Conservation (phyloP, 176 grass and related monocot species). For the Chrysopogon serrulatus region DNA sequence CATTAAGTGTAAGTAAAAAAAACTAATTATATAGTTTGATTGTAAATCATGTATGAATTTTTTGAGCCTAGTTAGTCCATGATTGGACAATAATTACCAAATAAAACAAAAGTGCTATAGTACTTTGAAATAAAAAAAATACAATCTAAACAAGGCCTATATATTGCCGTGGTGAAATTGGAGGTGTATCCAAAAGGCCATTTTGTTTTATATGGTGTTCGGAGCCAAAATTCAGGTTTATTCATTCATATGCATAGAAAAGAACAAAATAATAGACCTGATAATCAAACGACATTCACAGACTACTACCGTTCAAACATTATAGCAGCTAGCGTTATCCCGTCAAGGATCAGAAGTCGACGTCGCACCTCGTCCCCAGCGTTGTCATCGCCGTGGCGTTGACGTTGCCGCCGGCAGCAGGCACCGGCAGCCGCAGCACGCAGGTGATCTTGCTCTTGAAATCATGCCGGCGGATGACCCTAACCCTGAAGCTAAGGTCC, state of each 20-base stretch:
- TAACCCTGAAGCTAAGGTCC: conserved; percentile 48
- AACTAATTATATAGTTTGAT: no score
- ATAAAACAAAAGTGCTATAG: no score
- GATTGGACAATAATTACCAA: no score
- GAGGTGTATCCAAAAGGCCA: no score
- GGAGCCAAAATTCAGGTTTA: neutral
- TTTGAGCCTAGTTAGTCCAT: no score
- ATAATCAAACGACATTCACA: neutral
- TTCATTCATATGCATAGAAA: neutral
- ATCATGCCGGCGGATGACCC: conserved; percentile 32
- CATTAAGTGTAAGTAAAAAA: no score
- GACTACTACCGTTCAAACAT: neutral
- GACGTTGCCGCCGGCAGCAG: conserved; percentile 15
- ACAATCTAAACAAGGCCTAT: no score
- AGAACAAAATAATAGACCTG: neutral
- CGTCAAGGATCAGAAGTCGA: conserved; percentile 38
- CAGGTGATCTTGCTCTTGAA: conserved; percentile 57
- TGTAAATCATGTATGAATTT: no score
- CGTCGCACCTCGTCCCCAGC: conserved; percentile 46
- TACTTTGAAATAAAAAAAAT: no score
- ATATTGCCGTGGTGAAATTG: no score
- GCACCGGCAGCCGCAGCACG: conserved; percentile 54
- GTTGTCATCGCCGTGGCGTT: neutral
- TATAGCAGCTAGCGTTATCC: neutral
- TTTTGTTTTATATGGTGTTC: no score